Conservation (phyloP, 306 rosid species). For the Prunus armeniaca region DNA sequence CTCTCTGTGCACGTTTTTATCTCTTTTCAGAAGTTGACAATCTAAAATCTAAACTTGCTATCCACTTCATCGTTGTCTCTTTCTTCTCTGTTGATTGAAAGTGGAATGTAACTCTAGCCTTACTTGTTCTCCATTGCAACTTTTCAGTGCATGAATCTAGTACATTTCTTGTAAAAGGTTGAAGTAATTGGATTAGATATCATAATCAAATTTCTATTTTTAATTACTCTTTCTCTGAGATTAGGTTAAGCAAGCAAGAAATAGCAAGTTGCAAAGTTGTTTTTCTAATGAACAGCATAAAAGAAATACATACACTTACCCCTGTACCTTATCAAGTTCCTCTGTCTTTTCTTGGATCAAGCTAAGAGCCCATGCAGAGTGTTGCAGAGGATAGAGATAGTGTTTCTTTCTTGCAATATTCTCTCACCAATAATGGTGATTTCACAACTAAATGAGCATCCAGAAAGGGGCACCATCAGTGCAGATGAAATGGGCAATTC, state of each 20-base stretch:
- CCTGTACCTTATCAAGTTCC: neutral
- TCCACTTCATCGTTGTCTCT: neutral
- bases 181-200: neutral
- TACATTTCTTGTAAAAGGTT: neutral
- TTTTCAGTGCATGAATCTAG: neutral
- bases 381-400: neutral
- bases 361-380: neutral
- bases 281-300: neutral
- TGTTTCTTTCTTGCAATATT: neutral
- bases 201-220: neutral
- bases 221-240: neutral
- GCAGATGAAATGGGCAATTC: neutral
- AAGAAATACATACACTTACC: neutral
- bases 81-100: neutral
- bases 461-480: neutral
- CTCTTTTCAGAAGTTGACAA: neutral
- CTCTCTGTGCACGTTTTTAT: neutral
- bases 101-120: neutral
- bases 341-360: neutral
- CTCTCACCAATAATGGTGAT: neutral
- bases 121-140: neutral
- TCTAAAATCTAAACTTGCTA: conserved; percentile 5
- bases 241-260: neutral
- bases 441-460: neutral
- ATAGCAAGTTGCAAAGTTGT: neutral